These are phyloP conservation scores for Trametes cingulata DNA, from an alignment of 768 basidiomycete species.

Conservation along the genomic window DNA sequence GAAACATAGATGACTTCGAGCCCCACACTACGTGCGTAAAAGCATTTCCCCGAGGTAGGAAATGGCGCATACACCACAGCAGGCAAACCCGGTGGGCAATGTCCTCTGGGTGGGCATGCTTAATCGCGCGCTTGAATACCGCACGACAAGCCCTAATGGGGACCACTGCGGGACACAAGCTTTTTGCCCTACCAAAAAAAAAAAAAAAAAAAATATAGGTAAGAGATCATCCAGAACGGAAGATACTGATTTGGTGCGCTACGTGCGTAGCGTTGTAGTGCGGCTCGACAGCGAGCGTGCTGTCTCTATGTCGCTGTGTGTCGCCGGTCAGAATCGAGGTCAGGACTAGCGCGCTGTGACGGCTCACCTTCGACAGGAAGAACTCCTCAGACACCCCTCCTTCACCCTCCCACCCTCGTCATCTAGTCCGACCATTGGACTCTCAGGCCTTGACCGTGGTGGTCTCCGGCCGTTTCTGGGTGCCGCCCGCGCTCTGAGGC, in stretches of 20 bases:
- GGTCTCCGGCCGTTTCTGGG: slow-evolving; percentile 19
- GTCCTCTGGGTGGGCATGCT: too few species aligned
- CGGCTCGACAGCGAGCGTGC: not conserved
- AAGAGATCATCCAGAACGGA: not conserved
- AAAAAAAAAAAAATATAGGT: too few species aligned
- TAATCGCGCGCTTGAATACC: too few species aligned
- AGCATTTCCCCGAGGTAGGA: too few species aligned
- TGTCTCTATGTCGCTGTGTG: not conserved
- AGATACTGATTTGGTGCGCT: not conserved
- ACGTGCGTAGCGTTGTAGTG: not conserved
- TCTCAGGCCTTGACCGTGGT: not conserved
- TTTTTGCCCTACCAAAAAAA: too few species aligned
- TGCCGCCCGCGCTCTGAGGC: not conserved
- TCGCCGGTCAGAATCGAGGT: not conserved
- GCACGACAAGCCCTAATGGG: too few species aligned
- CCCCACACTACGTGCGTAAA: too few species aligned
- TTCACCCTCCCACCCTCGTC: not conserved
- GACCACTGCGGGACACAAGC: too few species aligned
- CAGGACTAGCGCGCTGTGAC: not conserved
- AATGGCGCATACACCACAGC: too few species aligned
- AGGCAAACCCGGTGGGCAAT: too few species aligned
- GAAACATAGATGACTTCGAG: too few species aligned
- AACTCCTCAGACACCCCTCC: not conserved
- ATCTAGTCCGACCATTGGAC: not conserved
- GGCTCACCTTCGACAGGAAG: not conserved